Evolutionary conservation across 2,329 filamentous ascomycete species (phyloP), one percentile per base, ranked within the genome.

Genomic region (Chaetomium globosum): DNA sequence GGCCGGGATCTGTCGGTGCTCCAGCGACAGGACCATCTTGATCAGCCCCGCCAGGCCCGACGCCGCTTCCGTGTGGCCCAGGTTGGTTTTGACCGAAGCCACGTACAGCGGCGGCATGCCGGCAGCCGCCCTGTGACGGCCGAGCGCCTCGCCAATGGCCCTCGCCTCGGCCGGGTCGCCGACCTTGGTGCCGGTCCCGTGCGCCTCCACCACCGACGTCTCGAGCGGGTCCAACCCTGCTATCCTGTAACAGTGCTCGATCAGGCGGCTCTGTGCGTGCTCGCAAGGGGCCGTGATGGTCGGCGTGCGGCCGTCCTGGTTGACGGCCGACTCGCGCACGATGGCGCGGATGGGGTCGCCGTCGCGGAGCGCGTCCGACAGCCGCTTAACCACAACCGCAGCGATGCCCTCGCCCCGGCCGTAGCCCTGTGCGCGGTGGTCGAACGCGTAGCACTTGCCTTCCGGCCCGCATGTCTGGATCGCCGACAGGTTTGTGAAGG

Each of bases 311-410:
- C 81, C 81, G 65, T 82, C 79, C 36, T 73, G 71, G 59, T 78
- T 79, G 16, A 72, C 53, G 3, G 65, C 73, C 1, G 72, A 75
- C 1, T 65, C 72, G 2, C 74, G 70, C 33, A 79, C 73, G 1
- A 77, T 68, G 13, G 72, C 72, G 19, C 72, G 70, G 26, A 77
- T 74, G 0, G 73, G 72, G 69, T 83, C 79, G 7, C 77, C 75
- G 46, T 79, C 78, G 10, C 67, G 68, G 2, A 82, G 43, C 1
- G 81, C 81, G 33, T 76, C 74, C 5, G 72, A 66, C 0, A 82
- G 69, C 0, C 72, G 74, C 70, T 82, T 82, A 2, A 83, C 58
- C 0, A 81, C 67, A 5, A 80, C 65, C 7, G 76, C 77, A 16
- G 76, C 71, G 19, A 71, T 60, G 4, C 68, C 71, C 10, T 76